A percentile compares a stretch with the other conserved stretches of the same genome.
phyloP scores from a whole-genome alignment of 495 filamentous ascomycete species.

The Darksidea phi region DNA sequence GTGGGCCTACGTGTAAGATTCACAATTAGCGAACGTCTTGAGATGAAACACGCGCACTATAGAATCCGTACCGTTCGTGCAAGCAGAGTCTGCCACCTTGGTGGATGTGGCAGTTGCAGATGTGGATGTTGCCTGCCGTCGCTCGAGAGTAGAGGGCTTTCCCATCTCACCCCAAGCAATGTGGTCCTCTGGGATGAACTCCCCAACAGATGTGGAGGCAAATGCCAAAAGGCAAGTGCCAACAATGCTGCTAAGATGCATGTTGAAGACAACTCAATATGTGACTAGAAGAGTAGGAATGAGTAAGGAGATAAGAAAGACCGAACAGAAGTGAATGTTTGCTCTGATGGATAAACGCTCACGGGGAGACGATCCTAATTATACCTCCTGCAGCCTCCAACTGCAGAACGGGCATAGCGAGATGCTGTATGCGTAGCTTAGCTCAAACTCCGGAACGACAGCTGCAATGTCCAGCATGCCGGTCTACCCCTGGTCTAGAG shows the following conservation, averaged over 20 bases:
- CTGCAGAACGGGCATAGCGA: neutral
- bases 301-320: neutral
- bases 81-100: constrained; percentile 32
- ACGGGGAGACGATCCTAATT: constrained; percentile 1
- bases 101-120: constrained; percentile 19
- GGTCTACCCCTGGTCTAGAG: neutral
- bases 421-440: neutral
- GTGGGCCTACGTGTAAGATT: neutral
- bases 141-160: neutral
- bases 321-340: neutral
- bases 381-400: neutral
- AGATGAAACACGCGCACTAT: too few species aligned
- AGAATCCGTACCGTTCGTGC: constrained; percentile 21
- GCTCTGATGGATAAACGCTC: neutral
- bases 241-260: constrained; percentile 18
- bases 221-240: constrained; percentile 21
- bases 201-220: constrained; percentile 23
- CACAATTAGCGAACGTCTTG: too few species aligned
- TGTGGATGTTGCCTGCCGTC: constrained; percentile 17
- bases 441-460: constrained; percentile 1
- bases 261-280: neutral
- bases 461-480: constrained; percentile 10
- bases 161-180: constrained; percentile 29
- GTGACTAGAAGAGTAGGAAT: neutral
- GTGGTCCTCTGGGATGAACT: constrained; percentile 25